These are phyloP conservation scores for Quambalaria eucalypti DNA, from an alignment of 1,284 basidiomycete genomes.

Conservation along the genomic window DNA sequence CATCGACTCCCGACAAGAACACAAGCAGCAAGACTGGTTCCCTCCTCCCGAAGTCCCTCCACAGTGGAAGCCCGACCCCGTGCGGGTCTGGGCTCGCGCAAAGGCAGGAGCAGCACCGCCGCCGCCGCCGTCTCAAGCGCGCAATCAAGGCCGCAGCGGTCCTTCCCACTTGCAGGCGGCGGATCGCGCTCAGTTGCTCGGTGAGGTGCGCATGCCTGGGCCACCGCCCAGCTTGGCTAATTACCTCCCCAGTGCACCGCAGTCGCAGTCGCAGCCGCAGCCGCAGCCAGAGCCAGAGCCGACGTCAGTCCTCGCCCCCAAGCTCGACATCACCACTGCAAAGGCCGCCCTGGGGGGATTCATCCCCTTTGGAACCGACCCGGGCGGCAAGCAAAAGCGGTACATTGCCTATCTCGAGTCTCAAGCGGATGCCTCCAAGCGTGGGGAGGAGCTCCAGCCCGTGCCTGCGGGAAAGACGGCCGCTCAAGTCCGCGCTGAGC, in stretches of 20 bases:
- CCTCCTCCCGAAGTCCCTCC: slow-evolving; percentile 65
- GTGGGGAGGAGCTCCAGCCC: slow-evolving; percentile 46
- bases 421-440: slow-evolving; percentile 53
- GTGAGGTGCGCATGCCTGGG: slow-evolving; percentile 65
- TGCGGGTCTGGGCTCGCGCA: slow-evolving; percentile 61
- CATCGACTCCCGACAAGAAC: neutral
- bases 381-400: slow-evolving; percentile 69
- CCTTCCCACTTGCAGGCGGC: neutral
- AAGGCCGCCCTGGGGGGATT: slow-evolving; percentile 78
- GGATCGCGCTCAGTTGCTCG: slow-evolving; percentile 70
- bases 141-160: neutral
- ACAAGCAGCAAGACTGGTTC: slow-evolving; percentile 61
- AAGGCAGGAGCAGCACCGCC: slow-evolving; percentile 35
- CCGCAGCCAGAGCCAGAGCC: too few species aligned
- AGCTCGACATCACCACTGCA: slow-evolving; percentile 66
- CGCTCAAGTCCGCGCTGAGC: slow-evolving; percentile 69
- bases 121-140: neutral
- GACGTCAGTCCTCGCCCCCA: slow-evolving; percentile 46
- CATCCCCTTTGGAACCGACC: slow-evolving; percentile 74
- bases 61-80: slow-evolving; percentile 77
- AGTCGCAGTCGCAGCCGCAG: slow-evolving; percentile 37
- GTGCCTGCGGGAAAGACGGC: slow-evolving; percentile 51
- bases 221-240: slow-evolving; percentile 51
- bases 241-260: neutral
- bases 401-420: slow-evolving; percentile 74